A percentile compares a stretch with the other conserved stretches of the same genome.
Evolutionary conservation across 768 basidiomycete genomes (phyloP).

Genomic region (Serendipita vermifera): DNA sequence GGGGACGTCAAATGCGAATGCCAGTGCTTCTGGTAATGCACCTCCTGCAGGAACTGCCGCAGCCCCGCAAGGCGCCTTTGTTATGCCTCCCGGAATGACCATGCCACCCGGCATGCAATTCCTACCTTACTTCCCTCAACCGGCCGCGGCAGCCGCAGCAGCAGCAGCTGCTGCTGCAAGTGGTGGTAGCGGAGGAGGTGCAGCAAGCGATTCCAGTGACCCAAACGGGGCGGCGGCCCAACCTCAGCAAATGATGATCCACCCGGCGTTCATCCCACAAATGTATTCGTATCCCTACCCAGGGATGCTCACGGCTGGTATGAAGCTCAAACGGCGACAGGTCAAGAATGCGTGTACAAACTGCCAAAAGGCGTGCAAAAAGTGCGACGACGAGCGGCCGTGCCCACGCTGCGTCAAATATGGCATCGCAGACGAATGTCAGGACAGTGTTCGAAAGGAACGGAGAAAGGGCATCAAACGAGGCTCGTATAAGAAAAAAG

Average conservation of each 20-base stretch:
- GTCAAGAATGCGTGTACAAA: conserved; percentile 89
- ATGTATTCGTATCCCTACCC: not conserved
- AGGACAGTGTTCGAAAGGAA: conserved; percentile 87
- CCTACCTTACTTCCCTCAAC: conserved; percentile 13
- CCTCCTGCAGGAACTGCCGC: too few relatives aligned
- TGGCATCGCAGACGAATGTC: conserved; percentile 71
- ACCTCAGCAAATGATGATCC: not conserved
- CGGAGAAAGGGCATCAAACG: conserved; percentile 78
- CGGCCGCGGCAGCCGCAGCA: not conserved
- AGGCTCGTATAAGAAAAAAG: conserved; percentile 89
- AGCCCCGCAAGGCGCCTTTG: not conserved
- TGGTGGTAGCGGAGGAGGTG: too few relatives aligned
- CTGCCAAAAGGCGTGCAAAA: conserved; percentile 85
- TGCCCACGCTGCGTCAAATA: conserved; percentile 91
- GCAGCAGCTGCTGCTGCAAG: too few relatives aligned
- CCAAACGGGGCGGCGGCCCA: not conserved
- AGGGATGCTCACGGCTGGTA: not conserved
- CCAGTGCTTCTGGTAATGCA: too few relatives aligned
- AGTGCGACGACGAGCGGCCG: conserved; percentile 82
- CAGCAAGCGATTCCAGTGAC: not conserved
- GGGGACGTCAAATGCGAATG: too few relatives aligned
- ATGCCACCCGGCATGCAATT: conserved; percentile 12
- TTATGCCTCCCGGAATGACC: conserved; percentile 1
- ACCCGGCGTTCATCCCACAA: not conserved
- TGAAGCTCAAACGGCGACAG: conserved; percentile 58